Percentiles rank a stretch among this genome's conserved stretches.
Evolutionary conservation across 108 stramenopile species (phyloP).

Genomic region (Craspedostauros australis): DNA sequence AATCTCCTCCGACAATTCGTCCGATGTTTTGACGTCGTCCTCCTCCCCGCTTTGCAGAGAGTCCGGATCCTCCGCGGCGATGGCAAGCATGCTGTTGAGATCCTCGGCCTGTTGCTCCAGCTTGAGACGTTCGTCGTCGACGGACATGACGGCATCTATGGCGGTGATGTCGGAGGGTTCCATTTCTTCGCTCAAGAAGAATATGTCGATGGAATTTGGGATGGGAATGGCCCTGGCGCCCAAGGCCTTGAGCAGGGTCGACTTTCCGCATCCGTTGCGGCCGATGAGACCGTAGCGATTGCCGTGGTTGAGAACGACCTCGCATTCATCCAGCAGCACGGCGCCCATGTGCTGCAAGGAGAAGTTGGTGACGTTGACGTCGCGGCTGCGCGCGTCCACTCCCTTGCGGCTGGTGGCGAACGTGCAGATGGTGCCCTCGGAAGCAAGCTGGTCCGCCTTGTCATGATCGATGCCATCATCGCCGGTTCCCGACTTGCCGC

Average conservation of each 20-base stretch:
- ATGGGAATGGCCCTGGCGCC: conserved; percentile 94
- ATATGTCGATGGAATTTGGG: conserved; percentile 94
- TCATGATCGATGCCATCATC: conserved; percentile 57
- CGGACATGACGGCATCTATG: conserved; percentile 94
- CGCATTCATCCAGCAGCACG: conserved; percentile 90
- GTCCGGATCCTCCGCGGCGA: conserved; percentile 48
- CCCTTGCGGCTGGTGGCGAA: conserved; percentile 61
- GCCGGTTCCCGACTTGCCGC: conserved; percentile 12
- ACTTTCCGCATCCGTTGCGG: conserved; percentile 76
- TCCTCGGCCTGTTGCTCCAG: conserved; percentile 90
- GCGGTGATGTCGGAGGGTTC: conserved; percentile 92
- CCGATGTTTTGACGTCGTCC: conserved; percentile 47
- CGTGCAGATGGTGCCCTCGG: conserved; percentile 81
- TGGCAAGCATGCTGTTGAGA: conserved; percentile 75
- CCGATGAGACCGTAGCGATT: conserved; percentile 90
- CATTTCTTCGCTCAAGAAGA: conserved; percentile 92
- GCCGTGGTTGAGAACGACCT: conserved; percentile 93
- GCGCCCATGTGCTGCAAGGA: conserved; percentile 89
- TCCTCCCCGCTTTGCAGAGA: too few relatives aligned
- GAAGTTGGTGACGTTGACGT: conserved; percentile 93
- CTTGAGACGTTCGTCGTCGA: conserved; percentile 87
- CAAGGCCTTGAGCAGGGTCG: conserved; percentile 86
- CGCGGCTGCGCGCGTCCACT: conserved; percentile 79
- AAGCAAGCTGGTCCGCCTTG: conserved; percentile 64
- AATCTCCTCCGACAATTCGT: conserved; percentile 81